Base-by-base conservation (phyloP, 2,329 filamentous ascomycete species). In the Claviceps arundinis region DNA sequence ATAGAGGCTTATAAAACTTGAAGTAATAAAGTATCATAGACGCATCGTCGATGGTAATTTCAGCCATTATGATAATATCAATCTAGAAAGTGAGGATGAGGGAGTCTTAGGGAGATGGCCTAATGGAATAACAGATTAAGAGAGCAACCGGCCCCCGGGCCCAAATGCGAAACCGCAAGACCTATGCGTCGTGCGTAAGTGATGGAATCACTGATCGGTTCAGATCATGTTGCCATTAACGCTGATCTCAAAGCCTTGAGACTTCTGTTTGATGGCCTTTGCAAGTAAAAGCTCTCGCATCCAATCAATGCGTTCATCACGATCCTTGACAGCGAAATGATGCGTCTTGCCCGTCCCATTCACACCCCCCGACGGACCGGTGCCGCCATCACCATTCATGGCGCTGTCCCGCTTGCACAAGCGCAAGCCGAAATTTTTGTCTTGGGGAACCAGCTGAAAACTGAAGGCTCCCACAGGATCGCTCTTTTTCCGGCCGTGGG, bases 271-370 rank as follows among this genome's bases (percentile, higher is more conserved):
- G 64, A 89, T 73, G 17, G 88, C 88, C 73, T 93, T 93, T 51
- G 88, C 88, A 46, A 94, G 80, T 88, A 94, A 94, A 55, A 94
- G 72, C 75, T 94, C 88, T 51, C 88, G 77, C 88, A 94, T 94
- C 93, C 93, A 98, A 66, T 96, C 91, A 62, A 97, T 96, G 56
- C 91, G 80, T 65, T 96, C 87, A 63, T 96, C 88, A 14, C 89
- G 80, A 61, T 76, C 81, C 70, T 85, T 85, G 59, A 96, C 91
- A 0, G 91, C 88, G 65, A 97, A 97, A 65, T 97, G 89, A 63
- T 97, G 91, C 45, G 87, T 86, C 76, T 95, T 96, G 60, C 81
- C 81, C 11, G 78, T 81, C 52, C 78, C 80, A 55, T 82, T 82
- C 56, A 70, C 70, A 26, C 74, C 73, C 40, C 76, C 75, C 37